These are phyloP conservation scores for Firmiana major DNA, from an alignment of 345 rosid genomes.

Conservation along the genomic window DNA sequence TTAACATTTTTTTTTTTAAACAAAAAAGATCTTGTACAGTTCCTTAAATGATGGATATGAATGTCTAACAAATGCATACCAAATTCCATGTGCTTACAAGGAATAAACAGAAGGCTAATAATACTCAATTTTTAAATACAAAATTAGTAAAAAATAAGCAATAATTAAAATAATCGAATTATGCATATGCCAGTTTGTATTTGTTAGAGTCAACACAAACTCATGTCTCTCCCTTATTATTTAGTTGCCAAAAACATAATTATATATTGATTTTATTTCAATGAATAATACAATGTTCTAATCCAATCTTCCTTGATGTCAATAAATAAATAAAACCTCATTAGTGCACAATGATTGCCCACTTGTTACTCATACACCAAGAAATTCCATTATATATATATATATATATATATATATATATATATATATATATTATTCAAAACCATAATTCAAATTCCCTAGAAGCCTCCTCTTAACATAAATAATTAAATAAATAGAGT, in stretches of 20 bases:
- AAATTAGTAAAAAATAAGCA: too few species aligned
- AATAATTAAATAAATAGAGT: neutral
- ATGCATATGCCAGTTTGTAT: neutral
- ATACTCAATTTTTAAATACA: too few species aligned
- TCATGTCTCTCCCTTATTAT: neutral
- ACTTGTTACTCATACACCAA: constrained; percentile 6
- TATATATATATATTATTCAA: neutral
- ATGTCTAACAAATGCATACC: neutral
- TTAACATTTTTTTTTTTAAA: neutral
- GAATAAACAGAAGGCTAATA: neutral
- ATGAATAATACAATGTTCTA: neutral
- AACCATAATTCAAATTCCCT: constrained; percentile 11
- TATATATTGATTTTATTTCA: neutral
- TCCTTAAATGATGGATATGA: neutral
- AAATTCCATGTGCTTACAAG: neutral
- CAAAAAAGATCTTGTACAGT: too few species aligned
- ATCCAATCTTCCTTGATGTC: neutral
- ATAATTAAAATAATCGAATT: neutral
- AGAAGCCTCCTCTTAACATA: neutral
- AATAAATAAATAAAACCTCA: neutral
- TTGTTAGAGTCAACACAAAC: neutral
- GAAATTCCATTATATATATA: neutral
- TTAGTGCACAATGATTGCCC: constrained; percentile 11
- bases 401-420: too few species aligned
- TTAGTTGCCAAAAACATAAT: neutral